Conservation (phyloP, 495 filamentous ascomycete genomes). For the Xylaria telfairii region DNA sequence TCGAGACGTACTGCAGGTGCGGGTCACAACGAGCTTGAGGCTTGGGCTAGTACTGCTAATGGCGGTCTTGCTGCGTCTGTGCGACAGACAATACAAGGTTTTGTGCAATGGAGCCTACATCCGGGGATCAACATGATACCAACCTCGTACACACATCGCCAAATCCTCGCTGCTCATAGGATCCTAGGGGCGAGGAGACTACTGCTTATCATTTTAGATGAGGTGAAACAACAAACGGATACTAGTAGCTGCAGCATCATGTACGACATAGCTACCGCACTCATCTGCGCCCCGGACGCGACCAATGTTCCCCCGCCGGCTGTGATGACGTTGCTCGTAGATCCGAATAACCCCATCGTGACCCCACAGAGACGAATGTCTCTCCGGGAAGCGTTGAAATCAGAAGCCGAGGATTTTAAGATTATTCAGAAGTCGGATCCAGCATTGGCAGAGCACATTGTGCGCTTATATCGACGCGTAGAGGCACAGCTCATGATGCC, state of each 20-base stretch:
- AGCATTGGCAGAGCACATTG: slow-evolving; percentile 69
- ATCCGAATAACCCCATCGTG: slow-evolving; percentile 34
- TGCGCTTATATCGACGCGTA: slow-evolving; percentile 77
- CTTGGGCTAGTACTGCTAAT: slow-evolving; percentile 68
- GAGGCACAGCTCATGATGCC: slow-evolving; percentile 61
- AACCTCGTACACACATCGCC: slow-evolving; percentile 78
- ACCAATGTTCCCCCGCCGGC: slow-evolving; percentile 53
- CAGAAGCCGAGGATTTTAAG: slow-evolving; percentile 66
- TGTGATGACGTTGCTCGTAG: slow-evolving; percentile 32
- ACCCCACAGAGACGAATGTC: slow-evolving; percentile 45
- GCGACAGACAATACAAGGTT: slow-evolving; percentile 67
- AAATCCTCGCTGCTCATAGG: slow-evolving; percentile 68
- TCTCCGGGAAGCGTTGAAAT: slow-evolving; percentile 74
- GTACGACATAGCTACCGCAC: slow-evolving; percentile 74
- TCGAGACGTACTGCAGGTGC: slow-evolving; percentile 69
- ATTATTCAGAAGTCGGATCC: slow-evolving; percentile 66
- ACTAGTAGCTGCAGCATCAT: slow-evolving; percentile 64
- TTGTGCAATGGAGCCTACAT: slow-evolving; percentile 75
- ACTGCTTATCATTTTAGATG: slow-evolving; percentile 68
- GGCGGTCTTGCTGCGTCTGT: slow-evolving; percentile 69
- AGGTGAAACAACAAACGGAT: slow-evolving; percentile 62
- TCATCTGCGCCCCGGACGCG: slow-evolving; percentile 74
- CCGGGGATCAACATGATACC: slow-evolving; percentile 69
- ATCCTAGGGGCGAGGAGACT: slow-evolving; percentile 72
- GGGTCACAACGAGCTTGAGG: slow-evolving; percentile 74